A percentile compares a stretch with the other conserved stretches of the same genome.
phyloP scores from a whole-genome alignment of 306 rosid genomes.

The Trichosanthes truncata region DNA sequence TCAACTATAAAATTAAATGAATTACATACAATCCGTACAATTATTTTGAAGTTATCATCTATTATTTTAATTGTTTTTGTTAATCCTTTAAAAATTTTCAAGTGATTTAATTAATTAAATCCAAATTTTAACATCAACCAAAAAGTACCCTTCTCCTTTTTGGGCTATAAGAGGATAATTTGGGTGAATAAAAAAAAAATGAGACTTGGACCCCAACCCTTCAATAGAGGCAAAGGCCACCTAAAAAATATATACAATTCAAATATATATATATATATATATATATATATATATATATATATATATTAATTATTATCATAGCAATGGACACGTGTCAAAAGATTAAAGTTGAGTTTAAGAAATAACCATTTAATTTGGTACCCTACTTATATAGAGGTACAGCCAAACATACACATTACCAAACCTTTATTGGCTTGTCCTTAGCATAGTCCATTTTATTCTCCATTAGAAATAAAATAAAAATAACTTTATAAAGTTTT shows the following conservation, averaged over 20 bases:
- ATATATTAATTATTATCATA: background rate
- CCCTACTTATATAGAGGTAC: slow-evolving; percentile 24
- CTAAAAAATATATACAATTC: background rate
- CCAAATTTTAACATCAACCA: background rate
- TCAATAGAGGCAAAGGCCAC: slow-evolving; percentile 15
- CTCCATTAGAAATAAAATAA: slow-evolving; percentile 6
- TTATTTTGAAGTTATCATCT: background rate
- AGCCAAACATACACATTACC: slow-evolving; percentile 35
- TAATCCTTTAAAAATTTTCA: background rate
- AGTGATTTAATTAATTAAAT: background rate
- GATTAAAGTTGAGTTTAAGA: slow-evolving; percentile 18
- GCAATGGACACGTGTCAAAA: slow-evolving; percentile 27
- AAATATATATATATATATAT: too few species aligned
- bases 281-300: too few species aligned
- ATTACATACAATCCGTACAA: too few species aligned
- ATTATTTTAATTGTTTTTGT: background rate
- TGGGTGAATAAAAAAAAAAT: background rate
- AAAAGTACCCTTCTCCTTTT: background rate
- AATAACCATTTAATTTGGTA: background rate
- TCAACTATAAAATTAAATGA: background rate
- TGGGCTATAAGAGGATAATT: background rate
- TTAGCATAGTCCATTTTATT: slow-evolving; percentile 23
- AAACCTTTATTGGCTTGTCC: slow-evolving; percentile 41
- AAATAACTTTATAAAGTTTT: slow-evolving; percentile 6
- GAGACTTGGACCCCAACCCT: background rate